phyloP scores from a whole-genome alignment of 1,284 basidiomycete genomes.

The Austropuccinia psidii region DNA sequence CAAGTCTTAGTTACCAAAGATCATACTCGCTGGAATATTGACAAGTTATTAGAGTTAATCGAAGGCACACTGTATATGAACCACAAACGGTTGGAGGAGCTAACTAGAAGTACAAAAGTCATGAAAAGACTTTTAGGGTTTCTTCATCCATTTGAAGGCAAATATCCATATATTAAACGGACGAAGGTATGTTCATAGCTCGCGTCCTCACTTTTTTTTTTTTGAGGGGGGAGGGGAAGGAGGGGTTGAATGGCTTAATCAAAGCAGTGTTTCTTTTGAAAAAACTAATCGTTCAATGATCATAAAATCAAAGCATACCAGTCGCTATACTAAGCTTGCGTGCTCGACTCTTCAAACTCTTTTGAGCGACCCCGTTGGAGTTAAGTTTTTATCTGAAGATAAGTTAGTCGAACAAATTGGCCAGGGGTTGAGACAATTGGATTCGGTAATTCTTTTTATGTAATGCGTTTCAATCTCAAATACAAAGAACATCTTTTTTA shows the following conservation, averaged over 20 bases:
- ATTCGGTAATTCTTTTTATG: slow-evolving; percentile 58
- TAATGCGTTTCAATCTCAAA: not conserved
- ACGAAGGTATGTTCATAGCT: slow-evolving; percentile 57
- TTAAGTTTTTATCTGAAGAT: slow-evolving; percentile 77
- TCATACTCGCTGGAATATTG: slow-evolving; percentile 85
- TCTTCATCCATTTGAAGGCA: slow-evolving; percentile 78
- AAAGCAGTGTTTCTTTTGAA: not conserved
- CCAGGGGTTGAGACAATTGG: slow-evolving; percentile 81
- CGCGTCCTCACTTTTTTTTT: not conserved
- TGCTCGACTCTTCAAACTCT: slow-evolving; percentile 75
- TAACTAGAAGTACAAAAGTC: slow-evolving; percentile 80
- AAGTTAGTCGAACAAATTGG: slow-evolving; percentile 75
- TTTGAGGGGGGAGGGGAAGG: too few species aligned
- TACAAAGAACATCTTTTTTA: slow-evolving; percentile 1
- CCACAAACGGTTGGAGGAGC: slow-evolving; percentile 89
- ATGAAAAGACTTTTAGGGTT: slow-evolving; percentile 80
- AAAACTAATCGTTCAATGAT: not conserved
- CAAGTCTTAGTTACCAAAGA: slow-evolving; percentile 82
- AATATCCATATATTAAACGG: slow-evolving; percentile 73
- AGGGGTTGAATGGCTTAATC: too few species aligned
- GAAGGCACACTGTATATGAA: slow-evolving; percentile 80
- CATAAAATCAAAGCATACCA: slow-evolving; percentile 49
- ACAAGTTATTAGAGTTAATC: slow-evolving; percentile 75
- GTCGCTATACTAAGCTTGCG: slow-evolving; percentile 64
- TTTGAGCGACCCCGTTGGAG: slow-evolving; percentile 71